Percentiles rank a stretch among this genome's conserved stretches.
phyloP scores from a whole-genome alignment of 78 protist species.

The Diacronema lutheri region DNA sequence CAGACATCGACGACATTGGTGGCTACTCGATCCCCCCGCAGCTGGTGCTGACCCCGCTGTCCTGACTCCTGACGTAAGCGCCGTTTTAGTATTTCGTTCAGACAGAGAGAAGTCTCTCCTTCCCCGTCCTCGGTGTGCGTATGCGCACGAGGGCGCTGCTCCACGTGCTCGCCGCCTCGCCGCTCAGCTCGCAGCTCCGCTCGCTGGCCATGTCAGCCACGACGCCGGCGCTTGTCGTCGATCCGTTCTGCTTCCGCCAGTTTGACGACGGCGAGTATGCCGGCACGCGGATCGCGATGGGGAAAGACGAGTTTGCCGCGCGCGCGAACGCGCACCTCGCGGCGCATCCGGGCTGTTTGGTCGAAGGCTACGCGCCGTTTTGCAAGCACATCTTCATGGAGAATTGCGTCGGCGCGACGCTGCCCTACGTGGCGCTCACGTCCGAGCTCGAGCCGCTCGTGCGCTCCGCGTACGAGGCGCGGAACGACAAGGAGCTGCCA shows the following conservation, averaged over 20 bases:
- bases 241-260: background rate
- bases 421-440: background rate
- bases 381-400: constrained; percentile 37
- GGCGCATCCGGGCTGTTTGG: background rate
- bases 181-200: too few relatives aligned
- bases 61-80: too few relatives aligned
- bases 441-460: constrained; percentile 9
- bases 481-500: constrained; percentile 17
- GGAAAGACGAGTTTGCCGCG: background rate
- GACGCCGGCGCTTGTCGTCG: background rate
- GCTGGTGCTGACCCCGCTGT: too few relatives aligned
- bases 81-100: too few relatives aligned
- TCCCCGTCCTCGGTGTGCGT: too few relatives aligned
- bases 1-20: too few relatives aligned
- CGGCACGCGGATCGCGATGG: background rate
- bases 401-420: background rate
- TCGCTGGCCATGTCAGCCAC: too few relatives aligned
- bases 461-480: constrained; percentile 19
- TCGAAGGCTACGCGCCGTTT: constrained; percentile 52
- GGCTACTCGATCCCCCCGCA: too few relatives aligned
- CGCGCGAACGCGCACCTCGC: background rate
- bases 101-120: too few relatives aligned
- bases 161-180: too few relatives aligned
- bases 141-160: too few relatives aligned
- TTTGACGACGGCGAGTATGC: background rate